Percentiles rank a stretch among this genome's conserved stretches.
These are phyloP conservation scores for Trametes sanguinea DNA, from an alignment of 768 basidiomycete species.

Conservation along the genomic window DNA sequence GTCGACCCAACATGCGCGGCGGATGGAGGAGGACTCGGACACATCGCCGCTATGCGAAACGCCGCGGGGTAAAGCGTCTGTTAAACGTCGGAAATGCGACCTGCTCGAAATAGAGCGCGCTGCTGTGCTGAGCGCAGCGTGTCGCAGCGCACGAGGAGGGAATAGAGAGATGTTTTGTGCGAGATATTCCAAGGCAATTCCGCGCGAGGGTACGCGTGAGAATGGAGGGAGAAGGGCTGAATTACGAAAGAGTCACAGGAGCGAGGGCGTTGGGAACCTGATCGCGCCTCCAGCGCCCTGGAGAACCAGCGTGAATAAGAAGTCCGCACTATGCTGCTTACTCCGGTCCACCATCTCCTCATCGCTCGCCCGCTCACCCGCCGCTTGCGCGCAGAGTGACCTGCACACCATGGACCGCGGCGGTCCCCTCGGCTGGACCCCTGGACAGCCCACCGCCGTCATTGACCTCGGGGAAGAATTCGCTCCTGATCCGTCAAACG, in stretches of 20 bases:
- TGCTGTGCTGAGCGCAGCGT: not conserved
- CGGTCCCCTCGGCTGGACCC: constrained; percentile 17
- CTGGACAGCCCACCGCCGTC: constrained; percentile 22
- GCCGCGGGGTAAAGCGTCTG: not conserved
- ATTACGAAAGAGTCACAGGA: constrained; percentile 21
- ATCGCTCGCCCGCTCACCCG: not conserved
- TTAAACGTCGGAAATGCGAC: constrained; percentile 1
- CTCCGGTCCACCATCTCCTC: constrained; percentile 17
- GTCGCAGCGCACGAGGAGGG: not conserved
- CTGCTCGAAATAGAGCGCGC: not conserved
- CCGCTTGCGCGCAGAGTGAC: not conserved
- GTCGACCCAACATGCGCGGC: too few species aligned
- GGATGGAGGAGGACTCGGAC: too few species aligned
- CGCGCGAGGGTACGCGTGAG: constrained; percentile 8
- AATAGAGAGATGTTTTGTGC: not conserved
- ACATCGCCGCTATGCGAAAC: not conserved
- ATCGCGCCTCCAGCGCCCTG: constrained; percentile 24
- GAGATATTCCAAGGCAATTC: constrained; percentile 1
- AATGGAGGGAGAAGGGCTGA: not conserved
- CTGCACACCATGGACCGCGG: constrained; percentile 17
- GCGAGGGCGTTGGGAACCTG: constrained; percentile 17
- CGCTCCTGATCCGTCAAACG: constrained; percentile 21
- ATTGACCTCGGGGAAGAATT: constrained; percentile 26
- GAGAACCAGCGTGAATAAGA: constrained; percentile 21
- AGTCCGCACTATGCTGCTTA: constrained; percentile 17